Conservation (phyloP, 495 filamentous ascomycete species). For the Aspergillus steynii region DNA sequence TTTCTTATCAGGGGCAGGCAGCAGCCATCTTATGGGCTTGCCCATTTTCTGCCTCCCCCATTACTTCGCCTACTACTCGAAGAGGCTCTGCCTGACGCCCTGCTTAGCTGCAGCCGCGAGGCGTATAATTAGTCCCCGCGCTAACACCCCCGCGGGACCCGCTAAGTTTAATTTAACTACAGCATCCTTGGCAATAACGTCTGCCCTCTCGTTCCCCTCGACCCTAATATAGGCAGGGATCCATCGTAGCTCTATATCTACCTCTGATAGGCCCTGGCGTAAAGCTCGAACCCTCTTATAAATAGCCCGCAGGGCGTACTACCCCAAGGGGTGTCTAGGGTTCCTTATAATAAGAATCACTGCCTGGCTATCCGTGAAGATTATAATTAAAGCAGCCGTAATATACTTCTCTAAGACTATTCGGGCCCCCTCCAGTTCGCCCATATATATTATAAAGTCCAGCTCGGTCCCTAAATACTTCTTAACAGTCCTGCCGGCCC, state of each 20-base stretch:
- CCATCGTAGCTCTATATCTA: background rate
- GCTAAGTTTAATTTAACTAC: too few species aligned
- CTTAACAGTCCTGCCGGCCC: background rate
- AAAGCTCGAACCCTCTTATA: background rate
- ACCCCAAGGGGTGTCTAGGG: background rate
- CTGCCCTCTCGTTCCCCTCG: background rate
- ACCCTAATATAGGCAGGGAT: background rate
- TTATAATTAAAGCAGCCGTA: background rate
- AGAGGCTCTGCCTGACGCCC: too few species aligned
- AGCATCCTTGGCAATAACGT: background rate
- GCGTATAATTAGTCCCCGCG: too few species aligned
- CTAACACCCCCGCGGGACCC: too few species aligned
- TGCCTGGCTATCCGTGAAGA: conserved; percentile 1
- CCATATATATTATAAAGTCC: background rate
- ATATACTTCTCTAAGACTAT: background rate
- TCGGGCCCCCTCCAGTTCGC: background rate
- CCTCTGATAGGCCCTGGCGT: background rate
- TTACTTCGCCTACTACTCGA: too few species aligned
- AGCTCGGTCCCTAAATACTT: background rate
- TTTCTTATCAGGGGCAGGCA: too few species aligned
- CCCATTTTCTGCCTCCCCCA: too few species aligned
- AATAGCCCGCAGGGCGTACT: background rate
- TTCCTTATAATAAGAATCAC: too few species aligned
- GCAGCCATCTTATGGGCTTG: too few species aligned
- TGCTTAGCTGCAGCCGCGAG: too few species aligned